These are phyloP conservation scores for Conticribra guillardii DNA, from an alignment of 108 stramenopile species.

Conservation along the genomic window DNA sequence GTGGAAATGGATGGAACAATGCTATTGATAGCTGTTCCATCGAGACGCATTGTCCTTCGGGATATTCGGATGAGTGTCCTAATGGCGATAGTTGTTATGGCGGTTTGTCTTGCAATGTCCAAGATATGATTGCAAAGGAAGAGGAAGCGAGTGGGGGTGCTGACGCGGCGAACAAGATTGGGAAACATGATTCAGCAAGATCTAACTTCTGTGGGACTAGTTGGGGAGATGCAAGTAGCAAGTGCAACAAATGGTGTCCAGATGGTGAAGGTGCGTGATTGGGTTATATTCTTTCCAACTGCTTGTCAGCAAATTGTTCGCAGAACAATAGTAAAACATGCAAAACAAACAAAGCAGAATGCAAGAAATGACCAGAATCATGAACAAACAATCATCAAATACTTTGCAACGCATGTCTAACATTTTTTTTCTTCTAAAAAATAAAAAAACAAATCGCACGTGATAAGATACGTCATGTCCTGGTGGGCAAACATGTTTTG, in stretches of 20 bases:
- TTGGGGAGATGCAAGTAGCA: constrained; percentile 37
- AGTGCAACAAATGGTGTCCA: constrained; percentile 32
- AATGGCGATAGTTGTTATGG: constrained; percentile 31
- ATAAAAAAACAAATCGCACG: background rate
- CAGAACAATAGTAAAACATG: too few species aligned
- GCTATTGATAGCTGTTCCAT: constrained; percentile 31
- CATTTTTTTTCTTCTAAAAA: background rate
- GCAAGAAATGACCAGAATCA: too few species aligned
- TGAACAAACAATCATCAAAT: background rate
- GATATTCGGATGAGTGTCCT: constrained; percentile 34
- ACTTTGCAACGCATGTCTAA: constrained; percentile 3
- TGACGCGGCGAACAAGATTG: constrained; percentile 18
- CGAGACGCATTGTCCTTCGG: constrained; percentile 40
- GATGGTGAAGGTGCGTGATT: background rate
- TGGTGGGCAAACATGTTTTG: constrained; percentile 34
- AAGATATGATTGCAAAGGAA: constrained; percentile 28
- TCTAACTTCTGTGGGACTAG: constrained; percentile 36
- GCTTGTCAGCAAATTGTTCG: constrained; percentile 3
- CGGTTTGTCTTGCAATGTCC: constrained; percentile 32
- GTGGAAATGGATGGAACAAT: constrained; percentile 30
- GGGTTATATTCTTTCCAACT: background rate
- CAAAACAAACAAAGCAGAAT: too few species aligned
- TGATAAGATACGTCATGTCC: constrained; percentile 6
- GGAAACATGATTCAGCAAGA: constrained; percentile 30
- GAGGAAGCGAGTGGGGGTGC: constrained; percentile 3